These are phyloP conservation scores for Aaosphaeria arxii DNA, from an alignment of 2,329 filamentous ascomycete genomes.

Conservation along the genomic window DNA sequence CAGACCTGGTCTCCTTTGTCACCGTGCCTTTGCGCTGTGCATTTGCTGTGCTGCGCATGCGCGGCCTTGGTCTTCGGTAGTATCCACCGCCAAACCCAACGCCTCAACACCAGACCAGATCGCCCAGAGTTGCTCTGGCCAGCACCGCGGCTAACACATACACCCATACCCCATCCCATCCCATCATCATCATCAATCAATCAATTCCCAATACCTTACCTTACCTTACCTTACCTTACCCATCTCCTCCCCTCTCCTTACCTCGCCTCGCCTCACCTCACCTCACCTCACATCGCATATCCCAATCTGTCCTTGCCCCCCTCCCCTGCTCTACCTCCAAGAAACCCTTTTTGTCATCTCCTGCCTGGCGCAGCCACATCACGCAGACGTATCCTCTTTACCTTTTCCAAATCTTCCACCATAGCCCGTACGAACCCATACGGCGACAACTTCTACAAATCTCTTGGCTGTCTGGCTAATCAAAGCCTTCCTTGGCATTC, in stretches of 20 bases:
- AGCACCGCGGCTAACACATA: no score
- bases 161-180: neutral
- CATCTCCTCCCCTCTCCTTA: no score
- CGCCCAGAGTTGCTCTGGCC: neutral
- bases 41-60: no score
- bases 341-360: neutral
- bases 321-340: no score
- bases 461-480: slow-evolving; percentile 20
- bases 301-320: no score
- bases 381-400: neutral
- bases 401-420: neutral
- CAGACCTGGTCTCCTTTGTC: no score
- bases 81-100: neutral
- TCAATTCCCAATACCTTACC: neutral
- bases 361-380: slow-evolving; percentile 18
- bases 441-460: slow-evolving; percentile 1
- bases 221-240: no score
- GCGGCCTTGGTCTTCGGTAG: no score
- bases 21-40: no score
- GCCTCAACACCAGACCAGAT: neutral
- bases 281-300: no score
- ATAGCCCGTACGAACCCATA: neutral
- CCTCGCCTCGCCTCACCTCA: no score
- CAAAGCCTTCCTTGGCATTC: slow-evolving; percentile 11
- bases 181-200: neutral